A percentile compares a stretch with the other conserved stretches of the same genome.
Evolutionary conservation across 2,329 filamentous ascomycete species (phyloP).

Genomic region (Ophiostoma tasmaniense): DNA sequence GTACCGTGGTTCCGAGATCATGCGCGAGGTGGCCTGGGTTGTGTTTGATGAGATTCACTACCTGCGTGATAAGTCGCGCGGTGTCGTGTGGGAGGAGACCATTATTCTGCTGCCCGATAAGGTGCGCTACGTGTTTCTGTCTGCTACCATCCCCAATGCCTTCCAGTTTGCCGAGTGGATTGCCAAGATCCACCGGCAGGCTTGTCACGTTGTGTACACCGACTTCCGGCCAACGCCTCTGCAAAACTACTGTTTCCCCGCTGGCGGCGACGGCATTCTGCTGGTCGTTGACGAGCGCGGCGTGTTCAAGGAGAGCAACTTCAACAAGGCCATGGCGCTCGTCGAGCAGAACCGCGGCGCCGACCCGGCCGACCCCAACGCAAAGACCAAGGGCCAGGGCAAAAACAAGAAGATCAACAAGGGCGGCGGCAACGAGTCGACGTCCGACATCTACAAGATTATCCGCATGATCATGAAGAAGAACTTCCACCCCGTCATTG

Average conservation of each 20-base stretch:
- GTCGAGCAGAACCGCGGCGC: constrained; percentile 83
- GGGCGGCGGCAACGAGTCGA: constrained; percentile 58
- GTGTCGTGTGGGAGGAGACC: constrained; percentile 98
- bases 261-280: constrained; percentile 85
- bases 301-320: constrained; percentile 92
- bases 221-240: constrained; percentile 95
- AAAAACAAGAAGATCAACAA: constrained; percentile 91
- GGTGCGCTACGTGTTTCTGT: constrained; percentile 96
- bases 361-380: constrained; percentile 69
- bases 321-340: constrained; percentile 87
- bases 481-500: constrained; percentile 95
- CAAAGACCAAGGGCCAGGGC: constrained; percentile 75
- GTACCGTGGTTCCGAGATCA: constrained; percentile 96
- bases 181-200: constrained; percentile 92
- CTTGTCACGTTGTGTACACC: constrained; percentile 97
- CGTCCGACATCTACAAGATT: constrained; percentile 90
- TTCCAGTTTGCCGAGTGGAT: constrained; percentile 99
- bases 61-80: constrained; percentile 85
- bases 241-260: constrained; percentile 96
- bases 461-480: constrained; percentile 98
- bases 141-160: constrained; percentile 94
- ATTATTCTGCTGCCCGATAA: constrained; percentile 97
- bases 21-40: constrained; percentile 98
- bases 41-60: constrained; percentile 99
- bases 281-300: constrained; percentile 95